Evolutionary conservation across 2,329 filamentous ascomycete genomes (phyloP), one percentile per base, ranked within the genome.

Genomic region (Talaromyces sp.): DNA sequence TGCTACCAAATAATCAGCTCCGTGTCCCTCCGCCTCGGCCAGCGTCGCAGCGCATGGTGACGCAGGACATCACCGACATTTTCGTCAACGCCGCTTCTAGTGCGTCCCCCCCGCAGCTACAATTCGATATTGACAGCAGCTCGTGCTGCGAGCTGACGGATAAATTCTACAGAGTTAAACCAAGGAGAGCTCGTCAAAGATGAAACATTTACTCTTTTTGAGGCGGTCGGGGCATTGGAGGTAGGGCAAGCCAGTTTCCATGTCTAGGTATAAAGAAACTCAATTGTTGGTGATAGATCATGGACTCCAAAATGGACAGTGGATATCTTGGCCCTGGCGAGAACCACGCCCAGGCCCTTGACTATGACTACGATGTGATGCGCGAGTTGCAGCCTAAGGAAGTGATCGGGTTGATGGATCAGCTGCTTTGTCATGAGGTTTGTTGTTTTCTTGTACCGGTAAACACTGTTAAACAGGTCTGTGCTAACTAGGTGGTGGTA

Each of bases 271-370:
- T 47, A 10, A 6, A 47, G 44, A 47, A 9, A 9, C 44, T 47
- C 18, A 47, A 42, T n/a, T 36, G 6, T 31, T 14, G 28, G 16
- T 18, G 30, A 58, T 70, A 99, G 95, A 96, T 99, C 69, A 97
- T 97, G 91, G 95, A 99, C 72, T 88, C 91, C 0, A 99, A 98
- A 78, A 99, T 99, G 95, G 95, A 99, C 76, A 97, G 92, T 72
- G 95, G 95, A 31, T 92, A 89, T 66, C 81, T 96, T 6, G 83
- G 86, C 23, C 86, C 89, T 7, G 90, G 88, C 33, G 91, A 96
- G 70, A 75, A 69, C 53, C 66, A 72, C 44, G 70, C 69, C 62
- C 65, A 75, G 61, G 87, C 87, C n/a, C 84, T 94, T 36, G 91
- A 96, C 63, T 89, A 94, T 65, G 84, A 90, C 57, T 96, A 94